These are phyloP conservation scores for Verticillium albo-atrum DNA, from an alignment of 2,329 filamentous ascomycete species.

Conservation along the genomic window DNA sequence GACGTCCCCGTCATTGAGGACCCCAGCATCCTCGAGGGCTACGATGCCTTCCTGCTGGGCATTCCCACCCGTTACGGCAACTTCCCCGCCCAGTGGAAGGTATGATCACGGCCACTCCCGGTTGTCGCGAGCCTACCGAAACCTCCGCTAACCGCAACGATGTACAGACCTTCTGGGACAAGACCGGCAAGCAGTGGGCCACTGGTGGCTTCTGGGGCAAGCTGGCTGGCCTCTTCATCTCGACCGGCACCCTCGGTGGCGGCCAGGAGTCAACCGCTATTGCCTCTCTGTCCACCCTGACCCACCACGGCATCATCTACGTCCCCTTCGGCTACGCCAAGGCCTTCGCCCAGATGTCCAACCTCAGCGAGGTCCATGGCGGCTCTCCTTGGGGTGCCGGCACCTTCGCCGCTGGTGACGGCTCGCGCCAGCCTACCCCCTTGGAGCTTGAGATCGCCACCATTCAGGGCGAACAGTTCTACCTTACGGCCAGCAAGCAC, in stretches of 20 bases:
- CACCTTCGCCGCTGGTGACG: conserved; percentile 76
- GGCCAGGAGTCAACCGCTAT: conserved; percentile 90
- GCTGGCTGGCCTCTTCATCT: conserved; percentile 86
- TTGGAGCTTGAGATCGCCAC: conserved; percentile 76
- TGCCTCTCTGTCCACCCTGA: conserved; percentile 74
- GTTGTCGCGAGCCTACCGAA: neutral
- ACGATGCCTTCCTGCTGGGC: conserved; percentile 84
- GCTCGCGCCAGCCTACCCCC: conserved; percentile 72
- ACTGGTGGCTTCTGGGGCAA: conserved; percentile 78
- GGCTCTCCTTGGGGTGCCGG: conserved; percentile 91
- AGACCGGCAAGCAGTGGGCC: conserved; percentile 80
- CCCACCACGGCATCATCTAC: conserved; percentile 93
- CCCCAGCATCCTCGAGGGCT: conserved; percentile 59
- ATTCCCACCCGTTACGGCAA: conserved; percentile 96
- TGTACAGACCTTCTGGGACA: conserved; percentile 69
- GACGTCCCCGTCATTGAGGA: conserved; percentile 60
- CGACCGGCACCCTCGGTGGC: conserved; percentile 77
- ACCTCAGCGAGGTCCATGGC: conserved; percentile 76
- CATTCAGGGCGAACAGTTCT: conserved; percentile 83
- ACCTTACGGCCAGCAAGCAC: conserved; percentile 66
- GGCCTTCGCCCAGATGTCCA: conserved; percentile 63
- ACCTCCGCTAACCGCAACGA: neutral
- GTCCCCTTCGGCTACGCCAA: conserved; percentile 93
- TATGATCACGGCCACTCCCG: conserved; percentile 12
- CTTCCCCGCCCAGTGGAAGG: conserved; percentile 95